These are phyloP conservation scores for Termitomyces sp. DNA, from an alignment of 768 basidiomycete genomes.

Conservation along the genomic window DNA sequence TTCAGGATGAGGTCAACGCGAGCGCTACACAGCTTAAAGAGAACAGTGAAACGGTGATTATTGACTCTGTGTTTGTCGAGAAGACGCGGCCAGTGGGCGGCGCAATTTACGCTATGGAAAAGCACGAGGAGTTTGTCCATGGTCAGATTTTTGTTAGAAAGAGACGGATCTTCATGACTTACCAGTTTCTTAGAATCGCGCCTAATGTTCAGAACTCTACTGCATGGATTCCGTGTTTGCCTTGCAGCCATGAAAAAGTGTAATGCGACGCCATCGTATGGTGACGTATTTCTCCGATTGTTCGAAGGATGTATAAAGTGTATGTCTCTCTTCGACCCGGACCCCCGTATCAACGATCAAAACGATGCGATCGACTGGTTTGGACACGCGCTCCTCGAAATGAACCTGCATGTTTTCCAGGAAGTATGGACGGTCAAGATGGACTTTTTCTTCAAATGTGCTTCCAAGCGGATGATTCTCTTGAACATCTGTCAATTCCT, in stretches of 20 bases:
- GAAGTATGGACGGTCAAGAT: conserved; percentile 95
- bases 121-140: conserved; percentile 73
- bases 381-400: conserved; percentile 67
- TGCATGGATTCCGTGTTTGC: conserved; percentile 83
- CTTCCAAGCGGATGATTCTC: conserved; percentile 69
- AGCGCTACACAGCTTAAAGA: conserved; percentile 46
- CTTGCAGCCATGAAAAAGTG: conserved; percentile 73
- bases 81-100: conserved; percentile 78
- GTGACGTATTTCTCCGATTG: conserved; percentile 79
- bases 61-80: conserved; percentile 72
- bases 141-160: conserved; percentile 39
- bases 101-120: conserved; percentile 73
- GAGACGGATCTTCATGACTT: not conserved
- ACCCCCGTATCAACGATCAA: conserved; percentile 52
- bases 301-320: conserved; percentile 83
- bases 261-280: conserved; percentile 75
- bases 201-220: conserved; percentile 78
- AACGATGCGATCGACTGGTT: conserved; percentile 86
- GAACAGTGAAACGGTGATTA: conserved; percentile 27
- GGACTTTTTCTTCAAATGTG: conserved; percentile 81
- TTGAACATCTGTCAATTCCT: conserved; percentile 83
- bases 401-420: conserved; percentile 89
- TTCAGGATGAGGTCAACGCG: conserved; percentile 49
- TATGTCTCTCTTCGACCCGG: conserved; percentile 77
- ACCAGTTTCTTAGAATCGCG: conserved; percentile 60